Conservation (phyloP, 805 yeast genomes). For the Pichia occidentalis region DNA sequence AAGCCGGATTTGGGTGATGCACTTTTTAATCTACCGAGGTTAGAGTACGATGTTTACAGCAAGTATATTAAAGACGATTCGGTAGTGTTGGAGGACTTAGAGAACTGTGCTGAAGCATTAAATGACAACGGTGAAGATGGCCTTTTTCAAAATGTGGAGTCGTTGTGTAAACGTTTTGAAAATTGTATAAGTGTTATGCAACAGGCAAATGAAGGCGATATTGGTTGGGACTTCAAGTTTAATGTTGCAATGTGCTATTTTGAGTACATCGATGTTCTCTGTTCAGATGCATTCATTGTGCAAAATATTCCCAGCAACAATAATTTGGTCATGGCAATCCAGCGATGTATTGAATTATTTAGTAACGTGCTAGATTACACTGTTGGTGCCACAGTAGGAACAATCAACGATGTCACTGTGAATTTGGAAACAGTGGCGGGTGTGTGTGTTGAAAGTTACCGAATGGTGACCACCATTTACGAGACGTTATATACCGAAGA, state of each 20-base stretch:
- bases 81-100: conserved; percentile 30
- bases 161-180: conserved; percentile 36
- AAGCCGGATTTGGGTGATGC: conserved; percentile 35
- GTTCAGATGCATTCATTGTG: conserved; percentile 4
- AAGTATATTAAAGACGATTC: conserved; percentile 45
- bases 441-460: conserved; percentile 24
- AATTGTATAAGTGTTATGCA: conserved; percentile 27
- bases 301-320: not conserved
- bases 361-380: conserved; percentile 9
- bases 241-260: conserved; percentile 42
- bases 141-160: conserved; percentile 35
- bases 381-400: not conserved
- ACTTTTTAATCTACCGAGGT: conserved; percentile 52
- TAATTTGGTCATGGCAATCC: conserved; percentile 16
- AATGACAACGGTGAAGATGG: conserved; percentile 18
- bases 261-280: conserved; percentile 36
- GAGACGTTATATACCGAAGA: conserved; percentile 20
- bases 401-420: not conserved
- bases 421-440: conserved; percentile 15
- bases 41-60: conserved; percentile 52
- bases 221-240: conserved; percentile 39
- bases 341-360: conserved; percentile 15
- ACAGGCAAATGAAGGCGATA: conserved; percentile 1
- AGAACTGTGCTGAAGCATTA: conserved; percentile 29
- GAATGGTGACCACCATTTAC: conserved; percentile 21